Base-by-base conservation (phyloP, 2,329 filamentous ascomycete species). In the Tolypocladium sp. region DNA sequence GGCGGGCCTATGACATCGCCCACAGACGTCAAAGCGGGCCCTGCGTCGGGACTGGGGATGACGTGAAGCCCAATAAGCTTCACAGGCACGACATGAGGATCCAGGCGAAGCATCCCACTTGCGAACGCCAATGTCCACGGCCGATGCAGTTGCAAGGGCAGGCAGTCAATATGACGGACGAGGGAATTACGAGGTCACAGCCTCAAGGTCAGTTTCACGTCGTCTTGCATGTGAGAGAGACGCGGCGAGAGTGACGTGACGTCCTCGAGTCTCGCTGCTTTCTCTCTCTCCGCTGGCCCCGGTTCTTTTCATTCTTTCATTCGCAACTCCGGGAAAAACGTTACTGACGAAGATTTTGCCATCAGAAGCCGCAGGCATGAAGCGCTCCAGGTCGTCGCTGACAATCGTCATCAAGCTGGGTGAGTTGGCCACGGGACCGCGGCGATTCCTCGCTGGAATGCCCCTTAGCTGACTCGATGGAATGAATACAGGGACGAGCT, bases 401-500 rank as follows among this genome's bases (percentile, higher is more conserved):
- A 74, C 71, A 58, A 84, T 94, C 63, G 90, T 95, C 67, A 93
- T 95, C 69, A 95, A 95, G 78, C 83, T 95, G 64, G 91, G 91
- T 94, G 82, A 72, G 82, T 62, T 17, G 57, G 51, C 42, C 9
- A 12, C 6, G 33, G 25, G 13, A 33, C 30, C 17, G 15, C 35
- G 1, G 17, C 40, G 1, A 54, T 33, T 25, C 25, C 40, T 25
- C 57, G 27, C 27, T n/a, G 49, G 10, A 20, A 35, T 13, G 44
- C 12, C 17, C 17, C 8, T n/a, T 30, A 6, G 27, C 49, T 52
- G 27, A 52, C 49, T 35, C 49, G 17, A n/a, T n/a, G 17, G 10
- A 7, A 17, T 7, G 30, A 51, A 56, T 60, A 61, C 66, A 99
- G 94, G 94, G 68, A 97, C 94, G 54, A 97, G 92, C 74, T 97